A percentile compares a stretch with the other conserved stretches of the same genome.
These are phyloP conservation scores for Coccomyxa sp. DNA, from an alignment of 139 green algal species.

Conservation along the genomic window DNA sequence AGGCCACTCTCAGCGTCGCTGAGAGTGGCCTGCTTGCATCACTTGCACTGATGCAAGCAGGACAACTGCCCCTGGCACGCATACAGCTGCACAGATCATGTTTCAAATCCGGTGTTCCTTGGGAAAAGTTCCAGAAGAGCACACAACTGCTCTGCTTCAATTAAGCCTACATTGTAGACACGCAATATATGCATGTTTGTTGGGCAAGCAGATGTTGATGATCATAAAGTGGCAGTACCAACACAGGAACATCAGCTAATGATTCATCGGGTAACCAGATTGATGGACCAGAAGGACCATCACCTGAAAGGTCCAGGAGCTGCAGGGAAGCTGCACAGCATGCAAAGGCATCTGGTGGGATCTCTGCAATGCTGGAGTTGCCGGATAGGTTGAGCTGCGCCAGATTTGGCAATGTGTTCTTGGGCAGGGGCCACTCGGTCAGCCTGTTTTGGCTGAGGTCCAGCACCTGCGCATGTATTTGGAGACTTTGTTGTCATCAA, in stretches of 20 bases:
- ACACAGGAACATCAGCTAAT: not conserved
- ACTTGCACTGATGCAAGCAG: no score
- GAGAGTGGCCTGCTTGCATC: no score
- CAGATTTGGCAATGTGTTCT: no score
- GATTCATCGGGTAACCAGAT: not conserved
- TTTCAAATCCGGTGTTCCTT: no score
- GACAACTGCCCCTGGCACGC: no score
- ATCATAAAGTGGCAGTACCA: no score
- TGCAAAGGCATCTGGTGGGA: not conserved
- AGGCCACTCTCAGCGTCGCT: no score
- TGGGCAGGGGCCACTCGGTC: conserved; percentile 5
- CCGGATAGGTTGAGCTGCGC: not conserved
- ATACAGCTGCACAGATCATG: no score
- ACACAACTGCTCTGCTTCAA: no score
- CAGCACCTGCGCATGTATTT: not conserved
- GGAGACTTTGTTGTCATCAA: no score
- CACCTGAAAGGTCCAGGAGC: conserved; percentile 9
- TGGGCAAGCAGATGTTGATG: not conserved
- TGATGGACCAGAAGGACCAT: not conserved
- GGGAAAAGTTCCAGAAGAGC: no score
- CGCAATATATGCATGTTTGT: not conserved
- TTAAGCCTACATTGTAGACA: no score
- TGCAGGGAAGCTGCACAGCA: conserved; percentile 2
- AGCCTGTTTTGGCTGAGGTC: not conserved
- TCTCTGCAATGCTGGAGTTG: not conserved